Evolutionary conservation across 345 rosid species (phyloP), one percentile per base, ranked within the genome.

Genomic region (Syzygium jambos): DNA sequence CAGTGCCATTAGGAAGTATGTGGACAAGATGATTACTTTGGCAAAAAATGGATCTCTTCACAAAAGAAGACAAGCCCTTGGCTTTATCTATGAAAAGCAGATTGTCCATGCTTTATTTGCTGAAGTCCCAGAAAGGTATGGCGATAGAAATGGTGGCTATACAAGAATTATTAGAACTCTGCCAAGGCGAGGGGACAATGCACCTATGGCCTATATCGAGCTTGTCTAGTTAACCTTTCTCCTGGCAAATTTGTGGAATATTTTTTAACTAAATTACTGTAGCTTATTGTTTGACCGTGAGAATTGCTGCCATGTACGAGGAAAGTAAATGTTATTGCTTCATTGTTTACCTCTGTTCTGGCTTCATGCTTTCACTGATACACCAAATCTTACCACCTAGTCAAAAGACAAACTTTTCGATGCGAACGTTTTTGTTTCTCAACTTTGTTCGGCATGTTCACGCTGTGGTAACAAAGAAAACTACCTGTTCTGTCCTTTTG

Each of bases 151-250:
- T 85, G 99, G 99, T n/a, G 99, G 99, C 5, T 97, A 97, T 51
- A 97, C 99, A 16, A 92, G 99, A 89, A 97, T 97, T 84, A 94
- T 96, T 78, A 95, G 98, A 90, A 97, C 98, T 68, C 92, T 97
- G 54, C 99, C 99, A 7, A 93, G 98, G 92, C 90, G 98, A 88
- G 99, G 99, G 54, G 99, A 97, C 87, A 97, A 97, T 92, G 99
- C 99, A 16, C 99, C 99, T 15, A 97, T 97, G 99, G 98, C 99
- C 0, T 97, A 93, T 86, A 95, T 96, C 87, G 99, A 97, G 86
- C 98, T 97, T 91, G 98, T 97, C 55, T 95, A 94, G 94, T 49
- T 55, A 85, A 14, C 56, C 41, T 84, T 84, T 84, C n/a, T 23
- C 15, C 86, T 19, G 56, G 56, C n/a, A 29, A 84, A 23, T 84